Conservation (phyloP, 352 stramenopile species). For the Phytophthora palmivora region DNA sequence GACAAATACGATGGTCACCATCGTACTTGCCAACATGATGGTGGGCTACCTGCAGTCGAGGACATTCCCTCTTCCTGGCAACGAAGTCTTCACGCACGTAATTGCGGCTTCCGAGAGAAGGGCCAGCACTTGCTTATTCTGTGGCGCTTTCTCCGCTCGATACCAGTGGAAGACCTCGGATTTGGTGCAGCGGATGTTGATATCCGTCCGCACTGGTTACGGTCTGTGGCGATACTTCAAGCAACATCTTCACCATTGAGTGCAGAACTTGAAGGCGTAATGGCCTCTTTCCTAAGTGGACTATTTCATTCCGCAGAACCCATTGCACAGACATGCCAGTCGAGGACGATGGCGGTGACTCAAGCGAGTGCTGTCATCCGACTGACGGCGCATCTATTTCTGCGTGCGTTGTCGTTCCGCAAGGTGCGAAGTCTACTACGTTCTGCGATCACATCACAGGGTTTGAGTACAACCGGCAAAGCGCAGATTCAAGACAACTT, state of each 20-base stretch:
- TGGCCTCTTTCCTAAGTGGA: constrained; percentile 13
- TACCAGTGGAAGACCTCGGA: constrained; percentile 11
- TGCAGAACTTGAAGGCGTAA: constrained; percentile 1
- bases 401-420: constrained; percentile 14
- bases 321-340: background rate
- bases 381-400: constrained; percentile 20
- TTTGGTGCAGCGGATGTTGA: background rate
- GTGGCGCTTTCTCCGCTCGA: constrained; percentile 19
- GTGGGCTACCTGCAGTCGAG: too few relatives aligned
- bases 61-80: constrained; percentile 12
- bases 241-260: background rate
- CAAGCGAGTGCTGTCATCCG: background rate
- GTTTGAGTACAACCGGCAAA: background rate
- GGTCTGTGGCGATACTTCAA: constrained; percentile 10
- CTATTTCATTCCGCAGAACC: constrained; percentile 1
- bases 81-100: background rate
- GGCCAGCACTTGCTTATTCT: constrained; percentile 27
- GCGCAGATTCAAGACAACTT: constrained; percentile 17
- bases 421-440: constrained; percentile 11
- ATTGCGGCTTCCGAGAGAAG: constrained; percentile 22
- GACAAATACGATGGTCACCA: too few relatives aligned
- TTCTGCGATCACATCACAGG: constrained; percentile 1
- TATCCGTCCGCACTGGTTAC: constrained; percentile 14
- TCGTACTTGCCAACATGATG: too few relatives aligned
- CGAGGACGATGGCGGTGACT: too few relatives aligned